phyloP scores from a whole-genome alignment of 208 protist genomes.

The Sergeia podlipaevii region DNA sequence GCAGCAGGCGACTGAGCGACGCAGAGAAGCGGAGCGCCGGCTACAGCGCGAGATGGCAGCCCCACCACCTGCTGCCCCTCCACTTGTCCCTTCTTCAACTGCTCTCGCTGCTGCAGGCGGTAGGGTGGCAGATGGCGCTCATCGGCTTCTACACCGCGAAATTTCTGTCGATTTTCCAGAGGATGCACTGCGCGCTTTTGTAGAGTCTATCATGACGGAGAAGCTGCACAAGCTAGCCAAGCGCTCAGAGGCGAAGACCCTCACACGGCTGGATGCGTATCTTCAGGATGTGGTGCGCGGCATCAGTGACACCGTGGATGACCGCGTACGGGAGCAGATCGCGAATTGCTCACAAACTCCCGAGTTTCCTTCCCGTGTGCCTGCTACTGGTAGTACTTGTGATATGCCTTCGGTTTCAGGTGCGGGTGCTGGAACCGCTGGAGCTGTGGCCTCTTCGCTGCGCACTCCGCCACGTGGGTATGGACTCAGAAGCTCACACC shows the following conservation, averaged over 20 bases:
- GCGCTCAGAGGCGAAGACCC: slow-evolving; percentile 45
- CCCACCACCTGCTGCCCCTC: slow-evolving; percentile 7
- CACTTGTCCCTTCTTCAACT: background rate
- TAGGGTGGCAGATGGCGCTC: no score
- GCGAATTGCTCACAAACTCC: no score
- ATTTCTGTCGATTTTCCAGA: slow-evolving; percentile 80
- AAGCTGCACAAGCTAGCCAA: slow-evolving; percentile 57
- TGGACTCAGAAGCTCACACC: no score
- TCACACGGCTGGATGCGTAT: slow-evolving; percentile 65
- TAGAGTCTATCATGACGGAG: slow-evolving; percentile 55
- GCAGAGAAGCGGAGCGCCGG: slow-evolving; percentile 46
- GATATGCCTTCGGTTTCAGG: no score
- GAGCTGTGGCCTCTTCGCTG: no score
- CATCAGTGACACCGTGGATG: slow-evolving; percentile 48
- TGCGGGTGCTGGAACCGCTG: no score
- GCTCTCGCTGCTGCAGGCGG: background rate
- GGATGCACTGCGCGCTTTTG: slow-evolving; percentile 61
- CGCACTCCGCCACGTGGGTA: no score
- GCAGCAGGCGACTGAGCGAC: slow-evolving; percentile 61
- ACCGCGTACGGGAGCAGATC: slow-evolving; percentile 36
- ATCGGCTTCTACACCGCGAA: slow-evolving; percentile 55
- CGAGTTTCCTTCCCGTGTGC: no score
- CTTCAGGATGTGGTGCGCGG: slow-evolving; percentile 54
- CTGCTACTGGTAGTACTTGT: no score
- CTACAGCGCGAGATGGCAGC: slow-evolving; percentile 18